These are phyloP conservation scores for Capronia epimyces DNA, from an alignment of 2,329 filamentous ascomycete genomes.

Conservation along the genomic window DNA sequence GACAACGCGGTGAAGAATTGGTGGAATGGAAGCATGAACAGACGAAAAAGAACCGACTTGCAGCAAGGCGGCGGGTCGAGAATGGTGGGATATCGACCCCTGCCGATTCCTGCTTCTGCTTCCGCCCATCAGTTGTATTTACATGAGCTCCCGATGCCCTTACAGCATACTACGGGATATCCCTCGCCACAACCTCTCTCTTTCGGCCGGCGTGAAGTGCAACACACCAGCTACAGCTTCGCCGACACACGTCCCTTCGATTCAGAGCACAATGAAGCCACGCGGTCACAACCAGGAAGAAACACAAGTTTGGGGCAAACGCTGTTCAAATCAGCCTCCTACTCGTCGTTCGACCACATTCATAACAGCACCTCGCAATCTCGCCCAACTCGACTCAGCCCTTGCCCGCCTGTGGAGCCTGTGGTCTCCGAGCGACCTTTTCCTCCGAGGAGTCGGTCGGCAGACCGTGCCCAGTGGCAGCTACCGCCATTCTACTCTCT, in stretches of 20 bases:
- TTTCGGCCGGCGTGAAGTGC: neutral
- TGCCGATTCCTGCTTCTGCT: conserved; percentile 21
- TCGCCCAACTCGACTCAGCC: neutral
- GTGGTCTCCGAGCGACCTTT: neutral
- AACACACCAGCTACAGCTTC: neutral
- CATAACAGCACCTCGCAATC: neutral
- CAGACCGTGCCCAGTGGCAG: conserved; percentile 10
- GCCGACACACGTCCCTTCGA: neutral
- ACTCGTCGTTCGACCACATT: neutral
- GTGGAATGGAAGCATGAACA: conserved; percentile 93
- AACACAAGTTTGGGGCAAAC: neutral
- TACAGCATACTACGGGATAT: neutral
- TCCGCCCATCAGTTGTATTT: conserved; percentile 8
- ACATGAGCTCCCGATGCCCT: neutral
- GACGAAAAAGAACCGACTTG: conserved; percentile 35
- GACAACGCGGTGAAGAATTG: conserved; percentile 97
- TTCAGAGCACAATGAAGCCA: neutral
- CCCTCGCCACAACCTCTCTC: conserved; percentile 1
- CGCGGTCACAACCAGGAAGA: neutral
- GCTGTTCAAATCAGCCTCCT: conserved; percentile 1
- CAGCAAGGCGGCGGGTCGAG: conserved; percentile 12
- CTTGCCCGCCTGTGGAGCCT: neutral
- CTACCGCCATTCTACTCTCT: conserved; percentile 31
- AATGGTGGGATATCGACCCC: conserved; percentile 21
- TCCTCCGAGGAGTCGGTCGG: neutral